A percentile compares a stretch with the other conserved stretches of the same genome.
Conservation (phyloP, 108 stramenopile genomes). For the Phaeodactylum tricornutum region DNA sequence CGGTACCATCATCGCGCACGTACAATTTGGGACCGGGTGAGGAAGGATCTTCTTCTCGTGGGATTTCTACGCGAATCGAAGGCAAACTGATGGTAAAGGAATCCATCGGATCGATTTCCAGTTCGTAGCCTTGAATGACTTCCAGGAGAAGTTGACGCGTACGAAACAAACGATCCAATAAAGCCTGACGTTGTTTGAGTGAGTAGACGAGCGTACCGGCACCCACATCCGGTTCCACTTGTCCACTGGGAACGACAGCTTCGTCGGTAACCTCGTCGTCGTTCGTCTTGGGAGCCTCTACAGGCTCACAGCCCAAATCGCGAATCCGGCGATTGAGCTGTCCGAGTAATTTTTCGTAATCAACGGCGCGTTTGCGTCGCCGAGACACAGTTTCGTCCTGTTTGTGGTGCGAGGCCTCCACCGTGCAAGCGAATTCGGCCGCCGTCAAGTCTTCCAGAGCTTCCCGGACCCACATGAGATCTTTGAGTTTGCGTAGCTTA, state of each 20-base stretch:
- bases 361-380: slow-evolving; percentile 59
- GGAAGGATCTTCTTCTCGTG: slow-evolving; percentile 17
- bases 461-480: slow-evolving; percentile 84
- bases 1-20: slow-evolving; percentile 94
- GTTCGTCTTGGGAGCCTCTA: neutral
- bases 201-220: slow-evolving; percentile 65
- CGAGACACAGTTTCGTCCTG: neutral
- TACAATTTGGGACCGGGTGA: slow-evolving; percentile 66
- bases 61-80: slow-evolving; percentile 15
- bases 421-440: slow-evolving; percentile 72
- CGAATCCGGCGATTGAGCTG: slow-evolving; percentile 56
- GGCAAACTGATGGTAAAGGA: slow-evolving; percentile 14
- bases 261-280: too few relatives aligned
- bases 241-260: neutral
- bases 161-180: slow-evolving; percentile 33
- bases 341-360: slow-evolving; percentile 70
- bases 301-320: slow-evolving; percentile 49
- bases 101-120: slow-evolving; percentile 10
- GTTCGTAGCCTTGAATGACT: slow-evolving; percentile 13
- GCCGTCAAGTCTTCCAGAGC: slow-evolving; percentile 76
- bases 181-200: slow-evolving; percentile 40
- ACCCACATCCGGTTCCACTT: slow-evolving; percentile 16
- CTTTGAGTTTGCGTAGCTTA: slow-evolving; percentile 71
- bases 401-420: slow-evolving; percentile 29
- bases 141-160: slow-evolving; percentile 15